Percentiles rank a stretch among this genome's conserved stretches.
Evolutionary conservation across 305 asterid species (phyloP).

Genomic region (Rubia occidens): DNA sequence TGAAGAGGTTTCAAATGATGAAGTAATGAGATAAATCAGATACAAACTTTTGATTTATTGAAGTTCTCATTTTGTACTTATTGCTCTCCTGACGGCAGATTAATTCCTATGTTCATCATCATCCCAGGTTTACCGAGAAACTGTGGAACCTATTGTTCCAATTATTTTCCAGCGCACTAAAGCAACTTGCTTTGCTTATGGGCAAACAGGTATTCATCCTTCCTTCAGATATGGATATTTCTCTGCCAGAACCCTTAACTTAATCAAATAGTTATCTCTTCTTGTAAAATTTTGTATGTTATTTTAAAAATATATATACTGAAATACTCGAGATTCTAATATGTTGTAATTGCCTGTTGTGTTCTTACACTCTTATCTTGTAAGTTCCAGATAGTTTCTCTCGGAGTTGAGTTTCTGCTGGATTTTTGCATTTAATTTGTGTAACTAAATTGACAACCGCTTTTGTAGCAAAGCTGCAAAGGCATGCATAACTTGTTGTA

Average conservation of each 20-base stretch:
- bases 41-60: background rate
- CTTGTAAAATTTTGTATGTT: background rate
- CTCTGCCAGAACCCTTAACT: constrained; percentile 1
- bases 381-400: background rate
- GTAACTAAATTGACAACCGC: background rate
- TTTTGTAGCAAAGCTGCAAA: background rate
- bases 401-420: background rate
- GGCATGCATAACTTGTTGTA: background rate
- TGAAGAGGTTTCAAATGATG: constrained; percentile 93
- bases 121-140: constrained; percentile 82
- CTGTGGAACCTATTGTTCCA: constrained; percentile 95
- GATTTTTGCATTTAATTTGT: background rate
- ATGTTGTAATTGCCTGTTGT: background rate
- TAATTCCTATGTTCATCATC: constrained; percentile 14
- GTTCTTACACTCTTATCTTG: background rate
- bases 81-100: constrained; percentile 5
- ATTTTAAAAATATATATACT: background rate
- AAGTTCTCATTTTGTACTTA: constrained; percentile 1
- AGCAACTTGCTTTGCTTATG: constrained; percentile 99
- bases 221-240: constrained; percentile 8
- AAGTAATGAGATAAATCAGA: constrained; percentile 37
- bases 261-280: background rate
- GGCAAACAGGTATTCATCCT: constrained; percentile 74
- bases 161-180: constrained; percentile 93
- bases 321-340: background rate